Conservation (phyloP, 192 early-diverging fungal species). For the Coemansia sp. region DNA sequence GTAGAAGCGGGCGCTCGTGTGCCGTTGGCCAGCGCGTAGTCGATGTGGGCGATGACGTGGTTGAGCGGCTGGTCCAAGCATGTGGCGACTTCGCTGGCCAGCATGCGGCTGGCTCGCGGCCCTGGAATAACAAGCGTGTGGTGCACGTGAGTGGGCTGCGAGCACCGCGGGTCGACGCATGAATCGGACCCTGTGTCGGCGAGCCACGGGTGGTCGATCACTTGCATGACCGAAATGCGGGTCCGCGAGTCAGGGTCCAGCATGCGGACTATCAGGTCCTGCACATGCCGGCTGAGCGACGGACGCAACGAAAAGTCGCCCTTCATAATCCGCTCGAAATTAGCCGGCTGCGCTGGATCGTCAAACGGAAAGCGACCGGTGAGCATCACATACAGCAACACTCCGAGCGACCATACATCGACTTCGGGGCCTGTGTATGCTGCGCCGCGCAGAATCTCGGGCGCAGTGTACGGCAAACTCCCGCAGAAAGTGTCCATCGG, state of each 20-base stretch:
- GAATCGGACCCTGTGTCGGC: background rate
- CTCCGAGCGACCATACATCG: constrained; percentile 94
- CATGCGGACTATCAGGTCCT: constrained; percentile 51
- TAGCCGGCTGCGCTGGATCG: constrained; percentile 47
- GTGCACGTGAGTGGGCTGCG: constrained; percentile 21
- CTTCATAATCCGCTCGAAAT: constrained; percentile 59
- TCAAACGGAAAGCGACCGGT: constrained; percentile 67
- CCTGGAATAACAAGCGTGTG: constrained; percentile 33
- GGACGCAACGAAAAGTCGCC: constrained; percentile 52
- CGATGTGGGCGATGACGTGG: constrained; percentile 28
- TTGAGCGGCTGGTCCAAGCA: constrained; percentile 41
- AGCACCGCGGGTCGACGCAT: constrained; percentile 19
- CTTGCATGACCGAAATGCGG: constrained; percentile 33
- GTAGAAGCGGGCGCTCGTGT: background rate
- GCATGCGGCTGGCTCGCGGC: constrained; percentile 18
- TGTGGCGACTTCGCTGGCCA: constrained; percentile 38
- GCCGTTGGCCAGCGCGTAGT: constrained; percentile 29
- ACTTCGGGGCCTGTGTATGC: constrained; percentile 92
- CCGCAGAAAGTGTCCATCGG: constrained; percentile 88
- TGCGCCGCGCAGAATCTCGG: constrained; percentile 89
- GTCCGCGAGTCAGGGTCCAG: constrained; percentile 37
- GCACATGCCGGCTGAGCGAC: constrained; percentile 34
- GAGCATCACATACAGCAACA: constrained; percentile 84
- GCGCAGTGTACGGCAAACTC: constrained; percentile 84
- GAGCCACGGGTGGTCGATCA: constrained; percentile 46